Conservation (phyloP, 306 rosid species). For the Rosa persica region DNA sequence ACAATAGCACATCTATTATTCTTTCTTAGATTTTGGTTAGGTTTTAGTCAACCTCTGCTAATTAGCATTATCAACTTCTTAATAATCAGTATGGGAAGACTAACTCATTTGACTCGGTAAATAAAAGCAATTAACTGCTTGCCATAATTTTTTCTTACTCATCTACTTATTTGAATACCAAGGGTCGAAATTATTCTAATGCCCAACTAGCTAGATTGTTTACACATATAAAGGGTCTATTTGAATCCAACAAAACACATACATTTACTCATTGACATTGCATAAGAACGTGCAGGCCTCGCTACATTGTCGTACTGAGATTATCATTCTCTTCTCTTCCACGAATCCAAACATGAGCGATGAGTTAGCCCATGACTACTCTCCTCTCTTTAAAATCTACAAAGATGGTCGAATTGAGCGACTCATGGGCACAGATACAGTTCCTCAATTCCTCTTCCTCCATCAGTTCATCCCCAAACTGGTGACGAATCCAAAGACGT, state of each 20-base stretch:
- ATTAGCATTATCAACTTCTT: not conserved
- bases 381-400: slow-evolving; percentile 18
- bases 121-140: too few relatives aligned
- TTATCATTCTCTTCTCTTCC: slow-evolving; percentile 1
- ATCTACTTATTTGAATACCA: not conserved
- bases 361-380: slow-evolving; percentile 13
- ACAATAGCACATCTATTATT: not conserved
- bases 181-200: too few relatives aligned
- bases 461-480: slow-evolving; percentile 34
- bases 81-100: not conserved
- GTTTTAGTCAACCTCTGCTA: not conserved
- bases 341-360: not conserved
- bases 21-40: not conserved
- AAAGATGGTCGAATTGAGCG: slow-evolving; percentile 29
- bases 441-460: too few relatives aligned
- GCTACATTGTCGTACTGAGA: not conserved
- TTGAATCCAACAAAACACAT: not conserved
- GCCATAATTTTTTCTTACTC: too few relatives aligned
- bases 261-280: not conserved
- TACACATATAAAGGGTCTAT: not conserved
- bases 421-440: slow-evolving; percentile 17
- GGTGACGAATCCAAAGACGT: slow-evolving; percentile 40
- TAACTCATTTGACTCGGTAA: not conserved
- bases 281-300: not conserved
- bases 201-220: not conserved